Evolutionary conservation across 2,329 filamentous ascomycete genomes (phyloP), one percentile per base, ranked within the genome.

Genomic region (Rutstroemia sp.): DNA sequence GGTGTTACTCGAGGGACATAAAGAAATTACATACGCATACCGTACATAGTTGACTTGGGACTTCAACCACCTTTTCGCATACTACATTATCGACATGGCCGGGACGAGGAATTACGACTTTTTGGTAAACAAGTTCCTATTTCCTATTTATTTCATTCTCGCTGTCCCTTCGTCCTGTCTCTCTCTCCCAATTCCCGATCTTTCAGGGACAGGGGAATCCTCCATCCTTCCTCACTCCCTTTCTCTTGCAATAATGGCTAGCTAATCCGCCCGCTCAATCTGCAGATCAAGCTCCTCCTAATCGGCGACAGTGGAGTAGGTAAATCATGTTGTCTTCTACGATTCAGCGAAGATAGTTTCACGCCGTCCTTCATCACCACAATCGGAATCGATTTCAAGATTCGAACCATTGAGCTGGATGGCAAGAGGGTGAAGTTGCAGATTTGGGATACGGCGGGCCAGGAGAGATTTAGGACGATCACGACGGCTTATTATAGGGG

Each of bases 351-450:
- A 74, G 92, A 96, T 73, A 97, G 94, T 73, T 99, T 97, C 81
- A 99, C 94, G 61, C 94, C 97, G 78, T 96, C 91, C 73, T 99
- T 97, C 82, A 99, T 99, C 78, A 97, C 94, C 61, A 99, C 94
- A 62, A 99, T 99, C 75, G 94, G 94, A 66, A 97, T 99, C 78
- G 94, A 99, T 77, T 99, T 99, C 80, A 99, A 99, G 82, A 99
- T 99, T 72, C 85, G 94, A 65, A 99, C 94, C 63, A 99, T 99
- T 77, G 94, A 99, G 77, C 81, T 99, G 66, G 94, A 99, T 76
- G 92, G 92, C 72, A 99, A 99, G 83, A 84, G 92, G 62, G 94
- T 99, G 69, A 99, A 99, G 81, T 78, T 99, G 72, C 94, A 99
- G 79, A 99, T 99, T 76, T 99, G 94, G 94, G 94, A 99, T 71